Base-by-base conservation (phyloP, 2,329 filamentous ascomycete genomes). In the Ilyonectria sp. region DNA sequence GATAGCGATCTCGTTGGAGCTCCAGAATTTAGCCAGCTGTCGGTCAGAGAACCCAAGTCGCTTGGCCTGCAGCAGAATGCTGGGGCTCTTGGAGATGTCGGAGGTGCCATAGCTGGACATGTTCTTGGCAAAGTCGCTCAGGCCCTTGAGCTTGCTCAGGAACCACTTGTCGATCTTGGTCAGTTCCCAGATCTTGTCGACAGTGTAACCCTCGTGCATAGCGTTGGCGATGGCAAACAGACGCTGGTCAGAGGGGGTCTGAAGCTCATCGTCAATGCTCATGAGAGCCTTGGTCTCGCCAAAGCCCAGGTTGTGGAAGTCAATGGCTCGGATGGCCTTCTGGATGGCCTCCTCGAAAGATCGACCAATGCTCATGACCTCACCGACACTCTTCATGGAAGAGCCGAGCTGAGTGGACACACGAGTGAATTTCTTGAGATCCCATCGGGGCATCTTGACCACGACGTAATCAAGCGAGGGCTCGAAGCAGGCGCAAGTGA, bases 121-220 rank as follows among this genome's bases (percentile, higher is more conserved):
- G 26, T 87, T 81, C 83, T 94, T 95, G 78, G 91, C 91, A 75
- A 98, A 98, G 83, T 97, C 90, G 82, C 91, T 97, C 10, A 99
- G 86, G 31, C 92, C 92, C 89, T 97, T 97, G 65, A 99, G 90
- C 81, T 94, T 95, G 82, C 90, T 91, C 72, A 99, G 84, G 86
- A 98, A 99, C 96, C 96, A 99, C 82, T 97, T 97, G 85, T 98
- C 96, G 76, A 99, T 99, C 84, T 95, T 94, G 77, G 96, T 99
- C 85, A 98, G 88, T 80, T 98, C 93, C 94, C 95, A 98, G 79
- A 99, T 97, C 84, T 97, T 96, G 78, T 98, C 93, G 40, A 98
- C 95, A 4, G 90, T 92, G 84, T 98, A 99, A 35, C 95, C 96
- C 64, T 92, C 86, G 79, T 95, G 91, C 95, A 99, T 98, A 47